Evolutionary conservation across 1,284 basidiomycete species (phyloP), one percentile per base, ranked within the genome.

Genomic region (Tilletia indica): DNA sequence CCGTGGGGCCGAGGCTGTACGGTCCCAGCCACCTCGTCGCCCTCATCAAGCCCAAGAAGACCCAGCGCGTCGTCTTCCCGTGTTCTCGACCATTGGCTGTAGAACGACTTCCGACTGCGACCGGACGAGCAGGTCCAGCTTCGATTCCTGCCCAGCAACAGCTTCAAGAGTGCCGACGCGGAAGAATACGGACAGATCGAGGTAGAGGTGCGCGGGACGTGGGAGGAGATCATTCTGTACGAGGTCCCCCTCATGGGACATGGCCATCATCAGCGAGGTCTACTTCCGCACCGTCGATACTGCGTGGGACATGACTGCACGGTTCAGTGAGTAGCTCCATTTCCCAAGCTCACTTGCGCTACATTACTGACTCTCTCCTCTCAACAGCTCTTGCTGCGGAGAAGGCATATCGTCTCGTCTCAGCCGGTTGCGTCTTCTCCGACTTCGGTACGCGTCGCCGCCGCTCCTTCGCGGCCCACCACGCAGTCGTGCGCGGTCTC

Each of bases 171-270:
- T 49, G 73, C 69, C 54, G 73, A 19, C 51, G 74, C 66, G 25
- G 25, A 21, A 25, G 85, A 89, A 47, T 85, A 85, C 70, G 96
- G 96, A 0, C 85, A 88, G 71, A 87, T 98, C 49, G 89, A 91
- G 69, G 90, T 98, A 73, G 88, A 89, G 71, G 89, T 91, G 12
- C 82, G 83, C 39, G 96, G 96, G 0, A 87, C 88, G 3, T 99
- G 97, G 96, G 86, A 86, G 0, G 93, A 97, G 76, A 90, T 92
- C 6, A 97, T 99, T 73, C 86, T 97, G 21, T 99, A 97, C 90
- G 96, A 99, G 85, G 94, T 98, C 0, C 94, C 93, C 1, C 87
- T 97, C 64, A 94, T 97, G n/a, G n/a, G n/a, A n/a, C n/a, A n/a
- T n/a, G 93, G 90, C 93, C 9, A 91, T 91, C 77, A 86, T 94